A percentile compares a stretch with the other conserved stretches of the same genome.
Conservation (phyloP, 306 rosid species). For the Cicer yamashitae region DNA sequence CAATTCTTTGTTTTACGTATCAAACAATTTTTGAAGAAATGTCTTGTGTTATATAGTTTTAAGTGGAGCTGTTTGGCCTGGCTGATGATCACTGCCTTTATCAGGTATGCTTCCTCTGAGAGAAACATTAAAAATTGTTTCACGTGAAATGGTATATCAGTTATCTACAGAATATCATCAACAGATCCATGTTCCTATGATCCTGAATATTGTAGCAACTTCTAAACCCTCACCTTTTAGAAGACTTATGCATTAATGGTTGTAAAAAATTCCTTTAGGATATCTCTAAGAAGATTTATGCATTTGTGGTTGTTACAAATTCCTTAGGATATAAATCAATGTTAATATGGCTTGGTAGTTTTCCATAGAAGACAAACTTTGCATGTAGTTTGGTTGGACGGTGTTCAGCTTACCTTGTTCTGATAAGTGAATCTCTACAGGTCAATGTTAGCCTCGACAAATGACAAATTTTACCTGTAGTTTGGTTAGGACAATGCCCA, state of each 20-base stretch:
- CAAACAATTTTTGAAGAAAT: conserved; percentile 42
- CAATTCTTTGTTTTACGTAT: conserved; percentile 26
- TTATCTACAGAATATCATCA: conserved; percentile 29
- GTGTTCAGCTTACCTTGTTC: conserved; percentile 6
- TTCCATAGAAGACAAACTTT: conserved; percentile 15
- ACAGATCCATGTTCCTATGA: not conserved
- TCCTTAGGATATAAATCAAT: conserved; percentile 11
- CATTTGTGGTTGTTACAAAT: not conserved
- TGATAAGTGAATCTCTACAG: not conserved
- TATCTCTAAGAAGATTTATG: not conserved
- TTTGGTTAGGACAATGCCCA: conserved; percentile 6
- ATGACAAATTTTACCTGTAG: conserved; percentile 13
- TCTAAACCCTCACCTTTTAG: not conserved
- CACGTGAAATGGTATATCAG: not conserved
- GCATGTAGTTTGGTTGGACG: conserved; percentile 5
- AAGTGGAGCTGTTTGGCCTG: conserved; percentile 41
- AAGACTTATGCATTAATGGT: not conserved
- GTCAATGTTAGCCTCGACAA: not conserved
- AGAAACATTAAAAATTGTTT: conserved; percentile 25
- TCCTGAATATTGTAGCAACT: conserved; percentile 25
- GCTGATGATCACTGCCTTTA: conserved; percentile 38
- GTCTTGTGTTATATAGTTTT: conserved; percentile 37
- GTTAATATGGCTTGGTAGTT: not conserved
- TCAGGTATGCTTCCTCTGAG: conserved; percentile 51
- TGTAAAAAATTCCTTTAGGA: not conserved